Evolutionary conservation across 2,329 filamentous ascomycete species (phyloP), one percentile per base, ranked within the genome.

Genomic region (Diaporthe ilicicola): DNA sequence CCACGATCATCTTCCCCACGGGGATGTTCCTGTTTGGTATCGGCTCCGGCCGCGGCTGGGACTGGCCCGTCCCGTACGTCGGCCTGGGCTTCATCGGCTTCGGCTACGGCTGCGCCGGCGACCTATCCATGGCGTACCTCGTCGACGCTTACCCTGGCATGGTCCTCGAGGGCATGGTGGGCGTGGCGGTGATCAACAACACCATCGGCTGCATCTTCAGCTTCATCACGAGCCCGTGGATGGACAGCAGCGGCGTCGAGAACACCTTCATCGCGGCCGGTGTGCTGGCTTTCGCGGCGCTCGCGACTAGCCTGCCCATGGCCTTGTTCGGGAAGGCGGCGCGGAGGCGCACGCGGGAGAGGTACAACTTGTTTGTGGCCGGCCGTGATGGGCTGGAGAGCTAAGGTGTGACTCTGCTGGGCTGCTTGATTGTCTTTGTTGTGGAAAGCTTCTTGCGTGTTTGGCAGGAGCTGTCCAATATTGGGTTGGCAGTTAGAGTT

Each of bases 231-330:
- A 68, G 53, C 55, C 72, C 72, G 8, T 73, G 72, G 72, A 71
- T 73, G 67, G 72, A 70, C 24, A n/a, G 19, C 22, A 53, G 55
- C 13, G 72, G 72, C 3, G 62, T 70, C 4, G 39, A 61, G 54
- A 48, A 68, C 46, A 72, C 70, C 0, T 73, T 74, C n/a, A 54
- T 71, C 2, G 86, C 83, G 5, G 84, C 88, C 22, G 86, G 84
- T 0, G 82, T 85, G 3, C 74, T 89, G 48, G 83, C 85, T 71
- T 86, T 88, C 69, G 80, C 83, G 22, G 84, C 87, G 55, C 81
- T 89, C 59, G 81, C 84, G 77, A 78, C 82, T 7, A 88, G 86
- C 1, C 74, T 86, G 46, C 86, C 86, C 1, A 89, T 89, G 87
- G 86, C 87, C 56, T 77, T 84, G 17, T 89, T 81, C 79, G 87